phyloP scores from a whole-genome alignment of 225 moss, liverwort and hornwort species.

The Marchantia paleacea region DNA sequence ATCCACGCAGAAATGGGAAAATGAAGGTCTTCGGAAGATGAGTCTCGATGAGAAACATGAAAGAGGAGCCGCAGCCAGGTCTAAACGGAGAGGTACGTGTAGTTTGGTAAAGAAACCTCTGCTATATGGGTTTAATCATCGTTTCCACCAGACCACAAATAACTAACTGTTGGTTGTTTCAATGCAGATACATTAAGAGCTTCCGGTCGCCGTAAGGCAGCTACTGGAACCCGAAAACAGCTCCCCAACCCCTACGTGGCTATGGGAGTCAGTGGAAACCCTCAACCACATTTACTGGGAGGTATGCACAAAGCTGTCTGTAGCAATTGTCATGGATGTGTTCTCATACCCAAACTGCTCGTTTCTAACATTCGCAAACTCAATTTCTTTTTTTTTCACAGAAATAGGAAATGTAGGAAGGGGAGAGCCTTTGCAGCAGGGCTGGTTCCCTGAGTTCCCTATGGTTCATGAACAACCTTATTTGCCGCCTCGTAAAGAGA shows the following conservation, averaged over 20 bases:
- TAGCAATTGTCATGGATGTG: neutral
- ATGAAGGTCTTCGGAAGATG: constrained; percentile 53
- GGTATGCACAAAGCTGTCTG: neutral
- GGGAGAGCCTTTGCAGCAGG: neutral
- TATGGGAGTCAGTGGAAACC: neutral
- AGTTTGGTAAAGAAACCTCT: neutral
- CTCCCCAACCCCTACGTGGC: constrained; percentile 15
- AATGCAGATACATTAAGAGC: constrained; percentile 4
- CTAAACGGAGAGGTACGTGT: constrained; percentile 31
- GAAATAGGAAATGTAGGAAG: neutral
- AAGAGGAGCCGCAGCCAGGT: constrained; percentile 69
- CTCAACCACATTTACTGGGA: neutral
- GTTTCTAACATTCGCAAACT: neutral
- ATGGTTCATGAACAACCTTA: neutral
- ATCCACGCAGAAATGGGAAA: constrained; percentile 58
- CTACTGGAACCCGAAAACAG: neutral
- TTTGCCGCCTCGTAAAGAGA: neutral
- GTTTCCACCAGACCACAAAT: neutral
- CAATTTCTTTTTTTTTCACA: neutral
- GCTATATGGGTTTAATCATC: neutral
- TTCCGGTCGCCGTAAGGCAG: neutral
- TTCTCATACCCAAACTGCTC: neutral
- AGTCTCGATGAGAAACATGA: constrained; percentile 67
- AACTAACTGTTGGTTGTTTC: neutral
- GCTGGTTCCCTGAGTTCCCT: neutral